Conservation (phyloP, 441 rosid genomes). For the Melastoma candidum region DNA sequence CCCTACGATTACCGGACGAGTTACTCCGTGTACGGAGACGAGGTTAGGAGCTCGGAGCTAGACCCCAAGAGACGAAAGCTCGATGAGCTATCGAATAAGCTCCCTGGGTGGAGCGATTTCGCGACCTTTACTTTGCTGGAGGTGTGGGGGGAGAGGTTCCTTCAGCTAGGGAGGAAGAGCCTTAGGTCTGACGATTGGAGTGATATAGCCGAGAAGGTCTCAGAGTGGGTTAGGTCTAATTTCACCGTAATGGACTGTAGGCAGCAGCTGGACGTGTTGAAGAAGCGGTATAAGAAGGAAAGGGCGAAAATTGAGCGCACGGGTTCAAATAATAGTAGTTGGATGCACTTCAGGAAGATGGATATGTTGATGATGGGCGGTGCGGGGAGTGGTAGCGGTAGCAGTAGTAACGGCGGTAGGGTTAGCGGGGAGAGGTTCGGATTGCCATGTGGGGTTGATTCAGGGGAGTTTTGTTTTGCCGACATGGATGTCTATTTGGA, state of each 20-base stretch:
- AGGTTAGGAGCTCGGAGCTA: neutral
- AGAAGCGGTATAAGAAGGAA: conserved; percentile 21
- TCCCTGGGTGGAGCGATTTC: conserved; percentile 1
- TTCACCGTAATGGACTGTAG: conserved; percentile 19
- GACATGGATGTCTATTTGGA: conserved; percentile 25
- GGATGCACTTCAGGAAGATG: conserved; percentile 27
- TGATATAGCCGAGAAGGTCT: conserved; percentile 25
- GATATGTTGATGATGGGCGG: conserved; percentile 21
- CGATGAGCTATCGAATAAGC: conserved; percentile 1
- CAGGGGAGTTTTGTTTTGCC: conserved; percentile 28
- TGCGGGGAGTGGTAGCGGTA: no score
- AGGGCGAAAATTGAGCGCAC: conserved; percentile 15
- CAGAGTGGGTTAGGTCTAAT: conserved; percentile 13
- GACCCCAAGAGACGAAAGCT: conserved; percentile 1
- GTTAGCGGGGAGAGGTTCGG: conserved; percentile 12
- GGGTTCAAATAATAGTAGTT: conserved; percentile 13
- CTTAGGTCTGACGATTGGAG: conserved; percentile 27
- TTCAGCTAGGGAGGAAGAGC: conserved; percentile 24
- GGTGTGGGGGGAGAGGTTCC: conserved; percentile 26
- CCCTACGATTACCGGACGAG: neutral
- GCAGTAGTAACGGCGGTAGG: neutral
- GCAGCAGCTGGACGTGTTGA: conserved; percentile 21
- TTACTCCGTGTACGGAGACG: neutral
- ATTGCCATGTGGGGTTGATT: conserved; percentile 28
- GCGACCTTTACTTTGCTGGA: conserved; percentile 19